phyloP scores from a whole-genome alignment of 140 eudicot species.

The Oenanthe javanica region DNA sequence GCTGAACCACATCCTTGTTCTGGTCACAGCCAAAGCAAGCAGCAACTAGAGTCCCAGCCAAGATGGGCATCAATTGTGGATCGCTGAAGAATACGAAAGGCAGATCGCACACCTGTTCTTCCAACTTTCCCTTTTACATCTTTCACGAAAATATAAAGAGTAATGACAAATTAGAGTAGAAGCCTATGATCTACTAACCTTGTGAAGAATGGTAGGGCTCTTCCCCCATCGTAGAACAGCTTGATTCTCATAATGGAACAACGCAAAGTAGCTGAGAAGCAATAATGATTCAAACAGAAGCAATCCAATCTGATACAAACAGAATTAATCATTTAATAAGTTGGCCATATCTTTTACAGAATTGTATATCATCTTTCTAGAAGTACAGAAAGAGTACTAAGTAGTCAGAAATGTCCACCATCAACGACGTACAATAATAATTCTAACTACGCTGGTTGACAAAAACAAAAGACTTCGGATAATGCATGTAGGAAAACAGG shows the following conservation, averaged over 20 bases:
- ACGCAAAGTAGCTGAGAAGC: slow-evolving; percentile 85
- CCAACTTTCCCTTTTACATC: slow-evolving; percentile 13
- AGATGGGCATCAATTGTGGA: slow-evolving; percentile 78
- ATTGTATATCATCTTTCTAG: background rate
- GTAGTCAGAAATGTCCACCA: background rate
- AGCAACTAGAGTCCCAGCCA: slow-evolving; percentile 87
- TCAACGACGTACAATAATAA: background rate
- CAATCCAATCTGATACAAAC: slow-evolving; percentile 58
- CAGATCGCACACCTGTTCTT: slow-evolving; percentile 86
- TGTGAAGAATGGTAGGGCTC: slow-evolving; percentile 96
- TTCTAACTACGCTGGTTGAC: background rate
- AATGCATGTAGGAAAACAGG: background rate
- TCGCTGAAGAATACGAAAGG: slow-evolving; percentile 95
- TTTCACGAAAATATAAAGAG: background rate
- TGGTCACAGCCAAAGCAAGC: slow-evolving; percentile 87
- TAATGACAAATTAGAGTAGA: background rate
- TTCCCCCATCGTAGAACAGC: slow-evolving; percentile 99
- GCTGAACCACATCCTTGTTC: slow-evolving; percentile 93
- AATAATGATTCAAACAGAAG: slow-evolving; percentile 78
- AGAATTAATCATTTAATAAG: background rate
- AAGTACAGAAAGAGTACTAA: background rate
- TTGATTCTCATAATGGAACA: slow-evolving; percentile 87
- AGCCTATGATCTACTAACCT: slow-evolving; percentile 35
- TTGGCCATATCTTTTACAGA: background rate
- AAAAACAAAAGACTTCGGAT: background rate